Base-by-base conservation (phyloP, 805 yeast species). In the Pichia nanzhaoensis region DNA sequence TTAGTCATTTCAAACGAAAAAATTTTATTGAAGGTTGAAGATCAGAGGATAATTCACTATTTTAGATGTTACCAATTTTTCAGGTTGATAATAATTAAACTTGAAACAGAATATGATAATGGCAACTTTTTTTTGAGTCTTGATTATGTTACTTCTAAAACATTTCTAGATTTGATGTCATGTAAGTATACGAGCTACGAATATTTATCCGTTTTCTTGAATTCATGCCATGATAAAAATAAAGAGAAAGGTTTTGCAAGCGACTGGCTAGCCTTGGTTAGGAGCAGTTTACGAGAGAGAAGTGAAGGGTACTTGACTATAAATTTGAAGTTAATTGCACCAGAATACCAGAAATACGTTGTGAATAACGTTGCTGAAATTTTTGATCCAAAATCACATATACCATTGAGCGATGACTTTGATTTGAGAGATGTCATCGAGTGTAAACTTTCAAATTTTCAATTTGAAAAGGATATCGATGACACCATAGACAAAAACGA, bases 221-320 rank as follows among this genome's bases (percentile, higher is more conserved):
- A 21, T 12, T 16, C 27, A 12, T 41, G 43, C 8, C 47, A 44
- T 24, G 32, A 31, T 5, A 32, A 16, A 21, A 18, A 35, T 30
- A 18, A 28, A 12, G 4, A 12, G n/a, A 14, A 27, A 10, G 21
- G 39, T 3, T 34, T 13, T 18, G 24, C 44, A 1, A 41, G 35
- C 14, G 17, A 27, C 16, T 44, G 42, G 42, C 13, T 44, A 14
- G 2, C 10, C 6, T 16, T 44, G 12, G 14, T 44, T 10, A 34
- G 30, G 21, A 27, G 14, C 6, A 21, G 30, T 16, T 12, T 14
- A 28, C 38, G 47, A 16, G 42, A 44, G n/a, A 44, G 38, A 34
- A 38, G 47, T 34, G 47, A 44, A 34, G 47, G 47, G 3, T 44
- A 39, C 33, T 18, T 44, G n/a, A 28, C 34, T n/a, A 32, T 32